A percentile compares a stretch with the other conserved stretches of the same genome.
phyloP scores from a whole-genome alignment of 208 protist species.

The Acanthamoeba pearcei region DNA sequence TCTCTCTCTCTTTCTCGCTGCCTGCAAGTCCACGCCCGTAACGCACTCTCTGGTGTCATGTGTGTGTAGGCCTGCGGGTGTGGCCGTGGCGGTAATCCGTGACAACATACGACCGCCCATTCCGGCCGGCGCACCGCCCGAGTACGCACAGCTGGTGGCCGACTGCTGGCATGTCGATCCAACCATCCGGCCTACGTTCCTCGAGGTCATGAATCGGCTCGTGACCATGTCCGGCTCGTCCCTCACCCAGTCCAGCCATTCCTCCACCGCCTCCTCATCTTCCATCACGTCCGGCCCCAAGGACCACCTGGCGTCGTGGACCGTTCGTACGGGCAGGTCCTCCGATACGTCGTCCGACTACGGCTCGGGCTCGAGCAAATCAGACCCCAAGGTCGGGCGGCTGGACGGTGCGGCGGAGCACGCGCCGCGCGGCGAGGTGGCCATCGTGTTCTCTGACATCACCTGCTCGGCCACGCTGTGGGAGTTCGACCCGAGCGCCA shows the following conservation, averaged over 20 bases:
- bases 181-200: conserved; percentile 10
- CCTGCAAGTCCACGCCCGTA: too few relatives aligned
- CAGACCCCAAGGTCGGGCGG: not conserved
- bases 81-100: not conserved
- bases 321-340: not conserved
- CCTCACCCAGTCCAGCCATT: conserved; percentile 7
- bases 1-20: not conserved
- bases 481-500: conserved; percentile 1
- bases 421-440: not conserved
- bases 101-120: not conserved
- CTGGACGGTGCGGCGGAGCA: not conserved
- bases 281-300: not conserved
- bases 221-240: not conserved
- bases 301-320: not conserved
- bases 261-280: not conserved
- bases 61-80: not conserved
- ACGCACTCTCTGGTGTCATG: too few relatives aligned
- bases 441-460: conserved; percentile 42
- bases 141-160: not conserved
- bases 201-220: not conserved
- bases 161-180: conserved; percentile 12
- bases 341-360: not conserved
- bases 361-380: not conserved
- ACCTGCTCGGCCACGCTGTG: not conserved
- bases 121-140: not conserved